These are phyloP conservation scores for Primulina eburnea DNA, from an alignment of 257 asterid genomes.

Conservation along the genomic window DNA sequence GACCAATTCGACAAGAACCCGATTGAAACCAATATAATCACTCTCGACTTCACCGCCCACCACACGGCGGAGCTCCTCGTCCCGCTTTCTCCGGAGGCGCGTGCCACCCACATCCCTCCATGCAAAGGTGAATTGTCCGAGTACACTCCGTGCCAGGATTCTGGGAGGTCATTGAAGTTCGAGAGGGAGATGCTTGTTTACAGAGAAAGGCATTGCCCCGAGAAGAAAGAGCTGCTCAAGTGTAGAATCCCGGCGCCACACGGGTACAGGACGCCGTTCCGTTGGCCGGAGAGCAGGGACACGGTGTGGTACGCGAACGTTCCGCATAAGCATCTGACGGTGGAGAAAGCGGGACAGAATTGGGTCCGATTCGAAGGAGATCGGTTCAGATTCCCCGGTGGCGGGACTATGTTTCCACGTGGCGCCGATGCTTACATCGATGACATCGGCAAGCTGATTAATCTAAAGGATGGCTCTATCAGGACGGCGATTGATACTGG, in stretches of 20 bases:
- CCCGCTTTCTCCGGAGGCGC: conserved; percentile 38
- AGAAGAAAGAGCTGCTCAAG: conserved; percentile 41
- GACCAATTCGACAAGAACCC: conserved; percentile 4
- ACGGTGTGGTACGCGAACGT: conserved; percentile 84
- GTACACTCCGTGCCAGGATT: conserved; percentile 90
- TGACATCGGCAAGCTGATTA: conserved; percentile 71
- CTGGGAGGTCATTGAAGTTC: conserved; percentile 54
- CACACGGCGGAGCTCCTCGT: conserved; percentile 59
- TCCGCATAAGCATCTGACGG: conserved; percentile 92
- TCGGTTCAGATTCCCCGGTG: conserved; percentile 89
- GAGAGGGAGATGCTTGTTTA: conserved; percentile 57
- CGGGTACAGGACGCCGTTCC: conserved; percentile 69
- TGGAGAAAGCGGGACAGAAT: conserved; percentile 92
- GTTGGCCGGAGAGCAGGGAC: conserved; percentile 92
- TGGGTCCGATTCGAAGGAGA: conserved; percentile 89
- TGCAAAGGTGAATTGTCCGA: conserved; percentile 57
- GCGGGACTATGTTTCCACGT: conserved; percentile 97
- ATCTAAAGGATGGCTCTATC: conserved; percentile 62
- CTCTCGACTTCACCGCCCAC: conserved; percentile 62
- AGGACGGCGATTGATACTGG: conserved; percentile 97
- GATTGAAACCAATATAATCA: neutral
- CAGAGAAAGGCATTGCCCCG: conserved; percentile 89
- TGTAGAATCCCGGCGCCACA: conserved; percentile 86
- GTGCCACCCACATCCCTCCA: conserved; percentile 50
- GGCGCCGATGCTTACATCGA: conserved; percentile 89